Percentiles rank a stretch among this genome's conserved stretches.
These are phyloP conservation scores for Didymella lethalis DNA, from an alignment of 2,329 filamentous ascomycete species.

Conservation along the genomic window DNA sequence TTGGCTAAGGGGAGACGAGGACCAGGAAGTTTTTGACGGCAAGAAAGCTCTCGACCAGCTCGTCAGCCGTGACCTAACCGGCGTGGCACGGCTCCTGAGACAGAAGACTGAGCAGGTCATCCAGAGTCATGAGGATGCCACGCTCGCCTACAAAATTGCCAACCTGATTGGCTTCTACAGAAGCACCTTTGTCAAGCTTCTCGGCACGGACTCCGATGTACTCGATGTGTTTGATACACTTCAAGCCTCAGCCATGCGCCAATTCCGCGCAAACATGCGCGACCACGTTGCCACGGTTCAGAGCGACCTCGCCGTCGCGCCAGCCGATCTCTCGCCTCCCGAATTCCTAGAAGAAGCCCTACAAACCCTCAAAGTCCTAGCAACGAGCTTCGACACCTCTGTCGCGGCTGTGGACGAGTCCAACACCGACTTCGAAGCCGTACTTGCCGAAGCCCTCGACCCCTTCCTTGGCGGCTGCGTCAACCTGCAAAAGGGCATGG, in stretches of 20 bases:
- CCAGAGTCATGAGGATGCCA: slow-evolving; percentile 88
- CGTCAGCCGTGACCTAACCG: slow-evolving; percentile 83
- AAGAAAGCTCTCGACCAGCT: slow-evolving; percentile 82
- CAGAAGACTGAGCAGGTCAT: slow-evolving; percentile 92
- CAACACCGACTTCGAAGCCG: slow-evolving; percentile 74
- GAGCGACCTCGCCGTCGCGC: slow-evolving; percentile 72
- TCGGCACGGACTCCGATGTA: slow-evolving; percentile 73
- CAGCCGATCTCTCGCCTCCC: slow-evolving; percentile 78
- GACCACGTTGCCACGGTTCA: slow-evolving; percentile 81
- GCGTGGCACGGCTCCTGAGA: slow-evolving; percentile 82
- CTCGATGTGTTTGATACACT: slow-evolving; percentile 73
- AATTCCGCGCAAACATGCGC: slow-evolving; percentile 81
- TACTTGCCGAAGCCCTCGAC: slow-evolving; percentile 81
- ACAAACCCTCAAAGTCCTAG: slow-evolving; percentile 77
- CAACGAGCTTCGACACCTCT: slow-evolving; percentile 88
- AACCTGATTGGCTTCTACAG: slow-evolving; percentile 91
- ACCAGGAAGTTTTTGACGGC: slow-evolving; percentile 74
- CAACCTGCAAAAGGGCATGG: slow-evolving; percentile 69
- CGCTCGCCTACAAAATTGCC: slow-evolving; percentile 86
- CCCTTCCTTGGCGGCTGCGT: slow-evolving; percentile 83
- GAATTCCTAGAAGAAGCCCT: slow-evolving; percentile 83
- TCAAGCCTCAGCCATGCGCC: slow-evolving; percentile 78
- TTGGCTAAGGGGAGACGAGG: slow-evolving; percentile 71
- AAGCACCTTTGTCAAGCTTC: slow-evolving; percentile 80
- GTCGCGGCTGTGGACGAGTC: slow-evolving; percentile 64